Percentiles rank a stretch among this genome's conserved stretches.
Evolutionary conservation across 805 yeast species (phyloP).

Genomic region (Candida piceae): DNA sequence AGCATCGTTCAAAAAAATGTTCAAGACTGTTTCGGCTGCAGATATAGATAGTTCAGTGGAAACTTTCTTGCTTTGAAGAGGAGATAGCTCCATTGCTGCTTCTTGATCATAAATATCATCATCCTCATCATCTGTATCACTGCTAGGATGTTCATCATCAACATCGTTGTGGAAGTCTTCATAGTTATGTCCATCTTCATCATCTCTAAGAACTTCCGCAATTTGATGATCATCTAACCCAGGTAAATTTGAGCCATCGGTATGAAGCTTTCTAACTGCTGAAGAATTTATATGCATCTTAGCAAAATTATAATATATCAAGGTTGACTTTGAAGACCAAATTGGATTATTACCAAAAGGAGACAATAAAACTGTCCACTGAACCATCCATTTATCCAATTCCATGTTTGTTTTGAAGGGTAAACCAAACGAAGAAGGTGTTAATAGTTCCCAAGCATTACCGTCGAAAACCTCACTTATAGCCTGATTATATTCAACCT

Average conservation of each 20-base stretch:
- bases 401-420: conserved; percentile 65
- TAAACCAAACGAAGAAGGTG: conserved; percentile 59
- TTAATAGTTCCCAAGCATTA: conserved; percentile 54
- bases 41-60: conserved; percentile 47
- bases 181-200: conserved; percentile 5
- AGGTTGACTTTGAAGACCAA: conserved; percentile 68
- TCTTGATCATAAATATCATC: conserved; percentile 11
- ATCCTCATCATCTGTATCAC: conserved; percentile 22
- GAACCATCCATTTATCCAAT: conserved; percentile 74
- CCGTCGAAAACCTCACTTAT: conserved; percentile 51
- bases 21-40: conserved; percentile 60
- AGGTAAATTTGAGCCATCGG: conserved; percentile 26
- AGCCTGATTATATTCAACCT: conserved; percentile 65
- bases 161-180: conserved; percentile 14
- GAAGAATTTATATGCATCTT: conserved; percentile 63
- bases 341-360: conserved; percentile 47
- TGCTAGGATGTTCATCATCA: conserved; percentile 17
- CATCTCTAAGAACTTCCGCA: conserved; percentile 6
- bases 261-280: conserved; percentile 41
- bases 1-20: conserved; percentile 51
- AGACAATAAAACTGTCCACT: conserved; percentile 66
- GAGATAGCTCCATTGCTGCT: conserved; percentile 18
- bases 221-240: conserved; percentile 15
- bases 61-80: conserved; percentile 23
- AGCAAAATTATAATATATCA: conserved; percentile 69